Percentiles rank a stretch among this genome's conserved stretches.
Evolutionary conservation across 148 eudicot species (phyloP).

Genomic region (Camellia japonica): DNA sequence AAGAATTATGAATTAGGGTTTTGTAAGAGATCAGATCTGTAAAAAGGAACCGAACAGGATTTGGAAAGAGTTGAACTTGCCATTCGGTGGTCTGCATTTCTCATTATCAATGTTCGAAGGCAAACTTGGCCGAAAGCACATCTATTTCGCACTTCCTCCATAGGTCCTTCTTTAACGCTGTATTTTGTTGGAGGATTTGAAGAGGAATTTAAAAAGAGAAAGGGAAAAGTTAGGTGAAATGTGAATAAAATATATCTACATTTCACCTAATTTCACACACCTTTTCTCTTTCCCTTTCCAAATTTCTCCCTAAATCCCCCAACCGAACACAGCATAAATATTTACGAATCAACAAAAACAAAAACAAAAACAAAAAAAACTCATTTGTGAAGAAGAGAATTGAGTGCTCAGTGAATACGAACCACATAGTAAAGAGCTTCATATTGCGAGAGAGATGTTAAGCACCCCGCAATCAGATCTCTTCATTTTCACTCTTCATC

Average conservation of each 20-base stretch:
- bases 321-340: too few relatives aligned
- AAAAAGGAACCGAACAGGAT: constrained; percentile 29
- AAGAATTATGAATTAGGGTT: not conserved
- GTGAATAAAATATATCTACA: too few relatives aligned
- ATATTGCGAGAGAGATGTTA: constrained; percentile 23
- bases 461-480: constrained; percentile 13
- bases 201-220: too few relatives aligned
- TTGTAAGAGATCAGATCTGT: constrained; percentile 44
- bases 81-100: constrained; percentile 49
- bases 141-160: constrained; percentile 56
- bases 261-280: too few relatives aligned
- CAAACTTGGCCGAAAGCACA: constrained; percentile 79
- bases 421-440: constrained; percentile 32
- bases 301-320: too few relatives aligned
- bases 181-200: too few relatives aligned
- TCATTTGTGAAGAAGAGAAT: too few relatives aligned
- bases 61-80: not conserved
- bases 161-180: constrained; percentile 74
- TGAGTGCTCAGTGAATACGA: constrained; percentile 62
- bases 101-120: constrained; percentile 52
- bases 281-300: too few relatives aligned
- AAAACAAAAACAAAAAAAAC: too few relatives aligned
- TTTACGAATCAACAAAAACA: too few relatives aligned
- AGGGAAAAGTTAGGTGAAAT: too few relatives aligned
- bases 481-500: constrained; percentile 36